These are phyloP conservation scores for Aspergillus sergii DNA, from an alignment of 2,329 filamentous ascomycete species.

Conservation along the genomic window DNA sequence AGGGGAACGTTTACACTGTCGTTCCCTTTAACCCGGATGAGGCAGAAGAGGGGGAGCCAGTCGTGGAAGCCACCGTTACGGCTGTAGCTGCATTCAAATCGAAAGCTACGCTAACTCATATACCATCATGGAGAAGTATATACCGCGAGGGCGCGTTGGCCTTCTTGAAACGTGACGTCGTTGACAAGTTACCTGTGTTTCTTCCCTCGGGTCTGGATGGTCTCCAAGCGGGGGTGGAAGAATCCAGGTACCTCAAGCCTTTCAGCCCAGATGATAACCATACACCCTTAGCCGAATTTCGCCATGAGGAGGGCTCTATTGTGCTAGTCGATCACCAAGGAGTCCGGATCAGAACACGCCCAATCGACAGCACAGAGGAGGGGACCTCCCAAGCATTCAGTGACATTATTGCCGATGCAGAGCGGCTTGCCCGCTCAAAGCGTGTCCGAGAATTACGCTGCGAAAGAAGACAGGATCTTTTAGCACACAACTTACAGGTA, in stretches of 20 bases:
- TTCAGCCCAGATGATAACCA: not conserved
- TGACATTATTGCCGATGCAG: not conserved
- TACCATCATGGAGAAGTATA: not conserved
- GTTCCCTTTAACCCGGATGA: not conserved
- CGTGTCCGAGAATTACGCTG: not conserved
- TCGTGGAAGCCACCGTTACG: not conserved
- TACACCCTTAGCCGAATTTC: not conserved
- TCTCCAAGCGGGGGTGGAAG: not conserved
- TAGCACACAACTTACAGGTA: not conserved
- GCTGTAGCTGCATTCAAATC: not conserved
- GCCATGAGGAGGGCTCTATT: not conserved
- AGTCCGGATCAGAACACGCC: not conserved
- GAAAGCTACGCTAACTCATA: not conserved
- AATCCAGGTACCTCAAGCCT: not conserved
- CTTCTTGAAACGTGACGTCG: not conserved
- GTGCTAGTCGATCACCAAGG: not conserved
- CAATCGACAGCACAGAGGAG: not conserved
- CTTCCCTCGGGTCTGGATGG: not conserved
- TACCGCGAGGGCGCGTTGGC: not conserved
- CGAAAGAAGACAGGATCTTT: not conserved
- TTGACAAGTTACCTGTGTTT: not conserved
- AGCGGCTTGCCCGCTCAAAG: not conserved
- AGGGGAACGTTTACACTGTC: not conserved
- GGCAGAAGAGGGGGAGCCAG: not conserved
- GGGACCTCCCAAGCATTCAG: not conserved